phyloP scores from a whole-genome alignment of 2,329 filamentous ascomycete genomes.

The Ascosphaera pollenicola region DNA sequence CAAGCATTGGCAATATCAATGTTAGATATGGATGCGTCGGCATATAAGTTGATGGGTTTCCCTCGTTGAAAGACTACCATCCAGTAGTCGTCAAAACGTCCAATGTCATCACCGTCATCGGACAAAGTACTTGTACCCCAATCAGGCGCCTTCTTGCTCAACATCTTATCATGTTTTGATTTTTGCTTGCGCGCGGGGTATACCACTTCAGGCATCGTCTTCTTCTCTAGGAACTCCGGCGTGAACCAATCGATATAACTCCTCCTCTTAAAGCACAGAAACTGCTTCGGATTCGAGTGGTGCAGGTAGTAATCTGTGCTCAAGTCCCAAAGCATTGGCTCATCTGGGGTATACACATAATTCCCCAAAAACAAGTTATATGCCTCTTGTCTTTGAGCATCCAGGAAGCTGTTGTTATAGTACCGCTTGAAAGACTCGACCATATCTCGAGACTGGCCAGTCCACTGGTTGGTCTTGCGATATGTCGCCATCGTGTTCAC shows the following conservation, averaged over 20 bases:
- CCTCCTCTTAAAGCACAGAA: constrained; percentile 37
- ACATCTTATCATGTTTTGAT: constrained; percentile 5
- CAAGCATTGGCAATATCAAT: no score
- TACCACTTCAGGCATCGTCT: constrained; percentile 29
- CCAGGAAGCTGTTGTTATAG: constrained; percentile 96
- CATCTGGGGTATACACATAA: constrained; percentile 67
- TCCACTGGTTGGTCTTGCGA: constrained; percentile 98
- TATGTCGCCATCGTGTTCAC: constrained; percentile 99
- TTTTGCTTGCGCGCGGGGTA: constrained; percentile 9
- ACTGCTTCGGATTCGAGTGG: constrained; percentile 59
- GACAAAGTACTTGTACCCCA: no score
- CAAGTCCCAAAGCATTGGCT: constrained; percentile 94
- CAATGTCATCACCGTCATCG: constrained; percentile 8
- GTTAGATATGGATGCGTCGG: no score
- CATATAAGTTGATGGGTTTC: no score
- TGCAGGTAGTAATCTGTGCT: constrained; percentile 91
- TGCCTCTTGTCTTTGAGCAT: constrained; percentile 92
- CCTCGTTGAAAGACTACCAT: constrained; percentile 90
- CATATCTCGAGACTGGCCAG: constrained; percentile 92
- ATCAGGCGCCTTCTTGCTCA: no score
- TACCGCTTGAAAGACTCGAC: constrained; percentile 98
- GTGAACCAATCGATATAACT: constrained; percentile 86
- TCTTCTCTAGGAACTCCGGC: constrained; percentile 43
- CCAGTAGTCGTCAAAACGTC: constrained; percentile 83
- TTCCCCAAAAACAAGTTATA: constrained; percentile 96